phyloP scores from a whole-genome alignment of 2,329 filamentous ascomycete genomes.

The Escovopsis sp. region DNA sequence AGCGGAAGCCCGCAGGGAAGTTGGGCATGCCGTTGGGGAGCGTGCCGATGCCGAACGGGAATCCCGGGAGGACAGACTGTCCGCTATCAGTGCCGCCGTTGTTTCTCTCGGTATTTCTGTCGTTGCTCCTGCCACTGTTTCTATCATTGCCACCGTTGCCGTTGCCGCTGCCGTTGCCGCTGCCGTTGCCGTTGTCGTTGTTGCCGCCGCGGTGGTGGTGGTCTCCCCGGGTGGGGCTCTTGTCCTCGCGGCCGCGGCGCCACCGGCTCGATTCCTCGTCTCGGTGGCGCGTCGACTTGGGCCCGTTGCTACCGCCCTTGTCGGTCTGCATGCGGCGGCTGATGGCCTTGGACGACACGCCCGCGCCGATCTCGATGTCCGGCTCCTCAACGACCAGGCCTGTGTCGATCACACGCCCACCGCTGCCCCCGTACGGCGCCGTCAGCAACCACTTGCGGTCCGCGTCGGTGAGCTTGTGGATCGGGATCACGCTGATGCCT shows the following conservation, averaged over 20 bases:
- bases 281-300: conserved; percentile 41
- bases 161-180: too few relatives aligned
- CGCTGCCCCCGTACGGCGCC: conserved; percentile 84
- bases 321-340: conserved; percentile 55
- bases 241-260: conserved; percentile 18
- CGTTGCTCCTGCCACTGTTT: conserved; percentile 6
- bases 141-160: background rate
- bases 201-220: background rate
- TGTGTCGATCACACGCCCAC: conserved; percentile 61
- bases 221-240: conserved; percentile 2
- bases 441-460: conserved; percentile 96
- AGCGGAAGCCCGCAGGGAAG: conserved; percentile 24
- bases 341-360: conserved; percentile 85
- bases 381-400: conserved; percentile 92
- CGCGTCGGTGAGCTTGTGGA: conserved; percentile 82
- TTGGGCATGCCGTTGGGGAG: conserved; percentile 27
- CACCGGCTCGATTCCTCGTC: conserved; percentile 20
- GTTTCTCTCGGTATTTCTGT: too few relatives aligned
- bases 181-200: conserved; percentile 1
- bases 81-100: background rate
- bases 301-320: conserved; percentile 47
- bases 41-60: conserved; percentile 25
- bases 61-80: conserved; percentile 13
- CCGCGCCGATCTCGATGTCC: conserved; percentile 95
- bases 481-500: conserved; percentile 85